phyloP scores from a whole-genome alignment of 1,139 yeast genomes.

The Hanseniaspora uvarum region DNA sequence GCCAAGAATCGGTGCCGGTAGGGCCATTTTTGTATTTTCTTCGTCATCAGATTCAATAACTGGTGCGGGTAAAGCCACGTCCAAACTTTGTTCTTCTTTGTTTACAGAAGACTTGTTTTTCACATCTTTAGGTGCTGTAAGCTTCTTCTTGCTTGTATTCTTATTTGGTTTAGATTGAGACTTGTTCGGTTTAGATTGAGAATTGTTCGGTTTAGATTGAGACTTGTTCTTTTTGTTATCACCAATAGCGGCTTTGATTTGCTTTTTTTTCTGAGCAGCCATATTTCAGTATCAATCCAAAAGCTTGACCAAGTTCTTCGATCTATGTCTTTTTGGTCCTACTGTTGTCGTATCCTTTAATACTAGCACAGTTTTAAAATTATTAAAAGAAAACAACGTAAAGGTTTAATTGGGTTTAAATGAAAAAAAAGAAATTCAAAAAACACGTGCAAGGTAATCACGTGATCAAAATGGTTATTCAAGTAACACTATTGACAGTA shows the following conservation, averaged over 20 bases:
- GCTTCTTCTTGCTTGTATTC: conserved; percentile 18
- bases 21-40: neutral
- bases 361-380: no score
- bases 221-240: neutral
- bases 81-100: no score
- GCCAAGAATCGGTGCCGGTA: conserved; percentile 27
- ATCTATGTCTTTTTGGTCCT: no score
- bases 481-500: no score
- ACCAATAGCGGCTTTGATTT: neutral
- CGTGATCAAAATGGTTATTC: neutral
- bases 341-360: no score
- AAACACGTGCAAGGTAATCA: neutral
- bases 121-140: neutral
- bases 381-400: neutral
- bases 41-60: no score
- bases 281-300: no score
- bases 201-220: no score
- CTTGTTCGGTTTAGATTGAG: no score
- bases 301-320: no score
- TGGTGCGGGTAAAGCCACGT: no score
- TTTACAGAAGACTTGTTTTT: neutral
- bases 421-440: neutral
- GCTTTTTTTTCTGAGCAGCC: conserved; percentile 2
- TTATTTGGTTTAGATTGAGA: conserved; percentile 13
- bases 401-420: no score